A percentile compares a stretch with the other conserved stretches of the same genome.
These are phyloP conservation scores for Phlebiopsis flavidoalba DNA, from an alignment of 768 basidiomycete genomes.

Conservation along the genomic window DNA sequence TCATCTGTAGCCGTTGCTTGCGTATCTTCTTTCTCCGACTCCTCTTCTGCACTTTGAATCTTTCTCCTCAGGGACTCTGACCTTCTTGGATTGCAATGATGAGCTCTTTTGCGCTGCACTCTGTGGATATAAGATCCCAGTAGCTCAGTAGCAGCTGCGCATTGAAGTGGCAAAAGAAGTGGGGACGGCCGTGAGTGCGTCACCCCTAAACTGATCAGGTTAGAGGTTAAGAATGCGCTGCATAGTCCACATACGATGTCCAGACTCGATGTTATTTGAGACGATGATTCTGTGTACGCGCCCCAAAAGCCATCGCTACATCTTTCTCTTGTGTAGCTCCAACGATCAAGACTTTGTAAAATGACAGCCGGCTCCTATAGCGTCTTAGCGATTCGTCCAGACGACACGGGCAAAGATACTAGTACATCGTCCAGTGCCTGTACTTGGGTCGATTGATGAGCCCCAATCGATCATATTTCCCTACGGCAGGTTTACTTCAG, in stretches of 20 bases:
- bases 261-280: neutral
- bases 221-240: neutral
- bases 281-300: neutral
- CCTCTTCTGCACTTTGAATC: slow-evolving; percentile 18
- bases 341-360: neutral
- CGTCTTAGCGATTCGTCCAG: too few relatives aligned
- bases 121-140: slow-evolving; percentile 26
- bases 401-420: too few relatives aligned
- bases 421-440: neutral
- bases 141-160: slow-evolving; percentile 27
- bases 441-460: neutral
- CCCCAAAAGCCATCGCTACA: neutral
- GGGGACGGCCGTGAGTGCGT: slow-evolving; percentile 36
- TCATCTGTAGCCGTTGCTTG: neutral
- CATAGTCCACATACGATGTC: neutral
- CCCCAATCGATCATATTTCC: neutral
- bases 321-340: neutral
- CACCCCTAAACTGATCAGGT: slow-evolving; percentile 25
- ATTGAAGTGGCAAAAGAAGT: slow-evolving; percentile 26
- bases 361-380: neutral
- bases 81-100: slow-evolving; percentile 36
- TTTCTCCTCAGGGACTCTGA: slow-evolving; percentile 27
- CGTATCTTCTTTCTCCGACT: slow-evolving; percentile 4
- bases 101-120: slow-evolving; percentile 36
- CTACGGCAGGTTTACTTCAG: neutral